A percentile compares a stretch with the other conserved stretches of the same genome.
Conservation (phyloP, 148 eudicot species). For the Silene conica region DNA sequence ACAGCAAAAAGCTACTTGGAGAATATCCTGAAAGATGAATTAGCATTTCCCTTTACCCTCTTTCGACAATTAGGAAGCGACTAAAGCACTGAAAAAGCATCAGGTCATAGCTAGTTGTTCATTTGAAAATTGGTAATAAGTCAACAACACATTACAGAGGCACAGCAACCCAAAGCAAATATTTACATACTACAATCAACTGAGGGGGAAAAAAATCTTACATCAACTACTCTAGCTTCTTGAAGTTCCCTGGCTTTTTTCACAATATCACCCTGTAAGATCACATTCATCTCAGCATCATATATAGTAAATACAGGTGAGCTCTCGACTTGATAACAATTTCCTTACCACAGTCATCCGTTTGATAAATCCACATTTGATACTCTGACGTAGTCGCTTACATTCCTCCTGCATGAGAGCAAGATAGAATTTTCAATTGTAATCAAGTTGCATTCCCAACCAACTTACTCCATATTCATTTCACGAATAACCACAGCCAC, state of each 20-base stretch:
- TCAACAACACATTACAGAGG: background rate
- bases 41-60: no score
- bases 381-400: slow-evolving; percentile 92
- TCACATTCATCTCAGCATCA: slow-evolving; percentile 12
- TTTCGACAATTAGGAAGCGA: no score
- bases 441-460: background rate
- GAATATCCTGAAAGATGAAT: no score
- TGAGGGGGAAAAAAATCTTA: slow-evolving; percentile 37
- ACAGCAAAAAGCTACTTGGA: no score
- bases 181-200: background rate
- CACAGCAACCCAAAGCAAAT: background rate
- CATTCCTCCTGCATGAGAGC: slow-evolving; percentile 73
- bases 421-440: background rate
- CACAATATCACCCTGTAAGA: slow-evolving; percentile 78
- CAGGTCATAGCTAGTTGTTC: no score
- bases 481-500: background rate
- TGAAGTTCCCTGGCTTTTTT: slow-evolving; percentile 84
- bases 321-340: background rate
- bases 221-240: slow-evolving; percentile 79
- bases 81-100: no score
- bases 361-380: slow-evolving; percentile 87
- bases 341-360: slow-evolving; percentile 80
- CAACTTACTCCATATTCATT: background rate
- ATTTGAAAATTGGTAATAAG: no score
- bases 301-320: background rate